Evolutionary conservation across 2,329 filamentous ascomycete species (phyloP).

Genomic region (Epichloe bromicola): DNA sequence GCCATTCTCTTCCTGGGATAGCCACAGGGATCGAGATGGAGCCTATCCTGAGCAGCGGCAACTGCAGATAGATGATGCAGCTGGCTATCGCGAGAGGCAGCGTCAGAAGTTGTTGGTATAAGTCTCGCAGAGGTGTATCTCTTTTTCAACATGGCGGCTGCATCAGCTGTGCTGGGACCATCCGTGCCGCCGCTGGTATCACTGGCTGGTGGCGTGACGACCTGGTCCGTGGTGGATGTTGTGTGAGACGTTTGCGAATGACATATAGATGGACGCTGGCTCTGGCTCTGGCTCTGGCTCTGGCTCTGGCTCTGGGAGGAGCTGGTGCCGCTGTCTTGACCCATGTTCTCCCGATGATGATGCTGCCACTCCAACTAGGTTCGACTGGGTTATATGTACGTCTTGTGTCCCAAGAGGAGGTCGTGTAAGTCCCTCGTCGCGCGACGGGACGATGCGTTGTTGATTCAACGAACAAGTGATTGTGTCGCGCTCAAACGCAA

Average conservation of each 20-base stretch:
- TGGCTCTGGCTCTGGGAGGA: slow-evolving; percentile 4
- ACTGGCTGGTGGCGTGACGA: slow-evolving; percentile 17
- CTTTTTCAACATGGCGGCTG: slow-evolving; percentile 5
- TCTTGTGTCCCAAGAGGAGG: no score
- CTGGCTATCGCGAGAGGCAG: slow-evolving; percentile 42
- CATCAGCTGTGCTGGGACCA: slow-evolving; percentile 9
- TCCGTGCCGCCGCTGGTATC: slow-evolving; percentile 10
- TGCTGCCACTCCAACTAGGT: no score
- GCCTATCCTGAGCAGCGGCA: slow-evolving; percentile 39
- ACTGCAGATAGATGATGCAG: slow-evolving; percentile 45
- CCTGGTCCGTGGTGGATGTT: slow-evolving; percentile 15
- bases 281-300: not conserved
- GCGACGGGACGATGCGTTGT: not conserved
- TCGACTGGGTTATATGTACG: no score
- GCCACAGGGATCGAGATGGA: slow-evolving; percentile 24
- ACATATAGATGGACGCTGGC: slow-evolving; percentile 8
- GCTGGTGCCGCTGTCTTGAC: slow-evolving; percentile 5
- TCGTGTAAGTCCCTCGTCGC: not conserved
- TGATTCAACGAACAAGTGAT: not conserved
- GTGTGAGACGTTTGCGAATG: slow-evolving; percentile 17
- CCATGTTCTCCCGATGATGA: not conserved
- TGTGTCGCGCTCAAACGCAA: not conserved
- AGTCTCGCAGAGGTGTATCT: not conserved
- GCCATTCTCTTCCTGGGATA: slow-evolving; percentile 59
- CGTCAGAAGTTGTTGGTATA: slow-evolving; percentile 2